phyloP scores from a whole-genome alignment of 306 rosid species.

The Pterocarpus macrocarpus region DNA sequence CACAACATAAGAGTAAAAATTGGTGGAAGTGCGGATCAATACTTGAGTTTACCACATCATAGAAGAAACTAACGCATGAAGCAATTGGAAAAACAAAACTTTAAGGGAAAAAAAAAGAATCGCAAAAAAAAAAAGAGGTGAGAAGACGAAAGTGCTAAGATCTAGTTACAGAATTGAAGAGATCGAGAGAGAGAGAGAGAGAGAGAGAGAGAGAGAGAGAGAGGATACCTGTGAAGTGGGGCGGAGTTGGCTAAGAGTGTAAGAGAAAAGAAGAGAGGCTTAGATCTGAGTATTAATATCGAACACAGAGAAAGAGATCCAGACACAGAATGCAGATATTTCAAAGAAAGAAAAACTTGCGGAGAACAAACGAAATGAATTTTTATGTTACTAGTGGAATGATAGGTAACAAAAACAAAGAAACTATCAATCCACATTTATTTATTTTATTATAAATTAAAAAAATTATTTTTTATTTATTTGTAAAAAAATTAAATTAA shows the following conservation, averaged over 20 bases:
- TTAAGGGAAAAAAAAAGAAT: background rate
- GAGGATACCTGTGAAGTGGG: conserved; percentile 14
- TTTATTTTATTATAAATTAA: too few relatives aligned
- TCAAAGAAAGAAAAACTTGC: too few relatives aligned
- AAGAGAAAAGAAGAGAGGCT: conserved; percentile 2
- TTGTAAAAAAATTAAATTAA: too few relatives aligned
- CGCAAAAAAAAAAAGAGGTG: background rate
- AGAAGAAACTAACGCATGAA: background rate
- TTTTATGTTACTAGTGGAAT: too few relatives aligned
- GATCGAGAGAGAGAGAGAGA: conserved; percentile 19
- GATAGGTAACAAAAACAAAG: too few relatives aligned
- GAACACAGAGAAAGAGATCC: too few relatives aligned
- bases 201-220: background rate
- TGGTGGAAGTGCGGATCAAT: background rate
- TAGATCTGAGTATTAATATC: conserved; percentile 18
- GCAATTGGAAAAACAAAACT: background rate
- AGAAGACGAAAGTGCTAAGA: conserved; percentile 20
- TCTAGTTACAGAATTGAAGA: conserved; percentile 30
- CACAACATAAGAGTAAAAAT: background rate
- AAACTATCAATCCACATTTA: too few relatives aligned
- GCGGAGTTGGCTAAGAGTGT: conserved; percentile 21
- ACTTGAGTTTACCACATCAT: too few relatives aligned
- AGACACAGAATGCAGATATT: too few relatives aligned
- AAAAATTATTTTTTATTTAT: too few relatives aligned
- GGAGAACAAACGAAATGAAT: background rate